Base-by-base conservation (phyloP, 352 stramenopile genomes). In the Globisporangium yorkense region DNA sequence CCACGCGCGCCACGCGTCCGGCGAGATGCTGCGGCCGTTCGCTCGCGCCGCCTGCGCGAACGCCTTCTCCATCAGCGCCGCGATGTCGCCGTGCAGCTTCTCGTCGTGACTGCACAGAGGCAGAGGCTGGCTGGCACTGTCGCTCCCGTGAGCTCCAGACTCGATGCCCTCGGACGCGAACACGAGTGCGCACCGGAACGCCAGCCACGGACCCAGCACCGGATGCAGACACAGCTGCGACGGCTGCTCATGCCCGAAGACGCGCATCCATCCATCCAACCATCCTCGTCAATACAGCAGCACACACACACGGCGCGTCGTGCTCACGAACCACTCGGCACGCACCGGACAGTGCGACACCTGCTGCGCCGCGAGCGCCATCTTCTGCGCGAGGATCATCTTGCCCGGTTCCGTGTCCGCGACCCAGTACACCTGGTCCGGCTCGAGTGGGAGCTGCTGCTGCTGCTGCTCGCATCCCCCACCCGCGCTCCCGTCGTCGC, bases 321-420 rank as follows among this genome's bases (percentile, higher is more conserved):
- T 35, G 31, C 3, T 3, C 3, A 35, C 31, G 6, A n/a, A 45
- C 40, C 6, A n/a, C 40, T 20, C 5, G 3, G 15, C 20, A 49
- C 70, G 13, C 59, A 84, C 77, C 21, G 68, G 56, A 60, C 77
- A 88, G 31, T 73, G 67, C 0, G 75, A 75, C 4, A 80, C 75
- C 5, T 68, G 70, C 15, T 63, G 51, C 13, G 77, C 69, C 12
- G 75, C 71, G 15, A 88, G 66, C 10, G 78, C 78, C 75, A 91
- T 85, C 55, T 80, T 80, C 46, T 88, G 75, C 29, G 77, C 79
- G 45, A 88, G 68, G 48, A 91, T 87, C 81, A 89, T 88, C 59
- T 87, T 91, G 27, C 73, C 74, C 1, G 75, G 71, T 39, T 80
- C 67, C 1, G 65, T 88, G 56, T 91, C 80, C 1, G 77, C 68